Evolutionary conservation across 2,329 filamentous ascomycete genomes (phyloP), one percentile per base, ranked within the genome.

Genomic region (Fusarium drepaniforme): DNA sequence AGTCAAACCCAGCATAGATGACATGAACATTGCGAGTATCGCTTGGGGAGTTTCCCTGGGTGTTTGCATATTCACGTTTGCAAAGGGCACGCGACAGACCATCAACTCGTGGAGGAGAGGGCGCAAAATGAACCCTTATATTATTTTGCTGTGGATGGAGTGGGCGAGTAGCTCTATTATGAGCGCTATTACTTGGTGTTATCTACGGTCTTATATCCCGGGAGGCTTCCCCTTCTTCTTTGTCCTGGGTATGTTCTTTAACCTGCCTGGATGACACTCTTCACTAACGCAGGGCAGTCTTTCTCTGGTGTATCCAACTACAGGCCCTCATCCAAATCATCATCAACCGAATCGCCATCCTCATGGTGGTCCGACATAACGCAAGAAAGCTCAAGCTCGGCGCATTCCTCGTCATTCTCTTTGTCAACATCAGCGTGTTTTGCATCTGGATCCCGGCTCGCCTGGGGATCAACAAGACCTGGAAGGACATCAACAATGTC

Each of bases 261-360:
- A 2, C 4, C 12, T n/a, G 11, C 5, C 13, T 18, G 1, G 16
- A 38, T 8, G 25, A 15, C 5, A 15, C 40, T 21, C 3, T 3
- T 13, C 4, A 1, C 72, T 76, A 37, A 76, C 7, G 4, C 8
- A 3, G 12, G 5, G 2, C 5, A 80, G 78, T 80, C 21, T 64
- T 76, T 13, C 72, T 80, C 8, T 86, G 86, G 86, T 80, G 80
- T 16, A 78, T 86, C 8, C 83, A 87, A 70, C 84, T 89, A 28
- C 88, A 89, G 70, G 82, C 87, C 18, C 79, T 89, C 3, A 86
- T 89, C 58, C 87, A 89, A 71, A 89, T 90, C 67, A 89, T 90
- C 77, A 87, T 89, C 75, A 90, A 90, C 75, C 85, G 88, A 64
- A 86, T 89, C n/a, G 81, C 84, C 0, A 82, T 90, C 4, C 84